Conservation (phyloP, 305 asterid species). For the Fraxinus angustifolia region DNA sequence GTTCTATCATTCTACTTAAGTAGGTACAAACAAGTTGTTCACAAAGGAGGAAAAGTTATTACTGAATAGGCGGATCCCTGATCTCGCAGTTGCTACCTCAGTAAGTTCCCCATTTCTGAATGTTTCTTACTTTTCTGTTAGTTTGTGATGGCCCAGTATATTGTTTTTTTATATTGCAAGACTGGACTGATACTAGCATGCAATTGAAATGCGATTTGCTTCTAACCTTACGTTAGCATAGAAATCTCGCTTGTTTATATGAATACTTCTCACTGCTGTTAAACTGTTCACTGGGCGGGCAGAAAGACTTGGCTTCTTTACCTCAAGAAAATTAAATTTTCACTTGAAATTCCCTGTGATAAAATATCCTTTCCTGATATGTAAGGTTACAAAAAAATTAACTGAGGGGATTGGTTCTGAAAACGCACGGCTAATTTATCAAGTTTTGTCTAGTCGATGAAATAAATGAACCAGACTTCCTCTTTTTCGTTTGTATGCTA, state of each 20-base stretch:
- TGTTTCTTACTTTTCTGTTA: not conserved
- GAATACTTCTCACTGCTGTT: not conserved
- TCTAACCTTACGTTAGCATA: not conserved
- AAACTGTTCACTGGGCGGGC: not conserved
- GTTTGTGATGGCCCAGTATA: not conserved
- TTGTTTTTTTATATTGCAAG: slow-evolving; percentile 11
- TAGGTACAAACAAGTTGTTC: slow-evolving; percentile 67
- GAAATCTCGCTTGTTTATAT: not conserved
- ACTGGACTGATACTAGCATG: not conserved
- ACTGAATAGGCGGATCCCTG: slow-evolving; percentile 66
- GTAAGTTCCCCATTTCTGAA: slow-evolving; percentile 44
- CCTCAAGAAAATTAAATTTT: not conserved
- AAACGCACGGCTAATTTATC: not conserved
- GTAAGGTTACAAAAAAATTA: not conserved
- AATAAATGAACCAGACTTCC: not conserved
- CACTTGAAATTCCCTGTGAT: not conserved
- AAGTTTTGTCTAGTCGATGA: not conserved
- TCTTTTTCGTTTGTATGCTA: not conserved
- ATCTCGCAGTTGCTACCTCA: slow-evolving; percentile 67
- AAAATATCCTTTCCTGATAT: not conserved
- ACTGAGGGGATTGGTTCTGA: not conserved
- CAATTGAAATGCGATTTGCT: not conserved
- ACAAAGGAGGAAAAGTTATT: slow-evolving; percentile 66
- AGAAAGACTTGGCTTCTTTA: not conserved
- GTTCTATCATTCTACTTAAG: slow-evolving; percentile 22